A percentile compares a stretch with the other conserved stretches of the same genome.
Conservation (phyloP, 2,329 filamentous ascomycete species). For the Leptographium lundbergii region DNA sequence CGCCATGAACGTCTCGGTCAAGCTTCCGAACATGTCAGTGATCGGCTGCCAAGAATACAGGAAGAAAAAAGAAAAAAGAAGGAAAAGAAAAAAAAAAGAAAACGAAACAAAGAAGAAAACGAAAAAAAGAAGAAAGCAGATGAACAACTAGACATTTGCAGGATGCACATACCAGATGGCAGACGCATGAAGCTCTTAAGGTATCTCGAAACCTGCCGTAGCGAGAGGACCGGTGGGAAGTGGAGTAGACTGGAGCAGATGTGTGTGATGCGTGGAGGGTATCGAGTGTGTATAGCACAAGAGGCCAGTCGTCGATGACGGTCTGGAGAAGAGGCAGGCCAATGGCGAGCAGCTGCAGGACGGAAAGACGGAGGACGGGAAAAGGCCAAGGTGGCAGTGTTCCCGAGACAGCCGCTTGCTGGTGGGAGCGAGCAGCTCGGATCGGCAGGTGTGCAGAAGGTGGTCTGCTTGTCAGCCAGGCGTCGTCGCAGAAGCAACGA, state of each 20-base stretch:
- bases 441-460: not conserved
- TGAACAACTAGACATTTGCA: not conserved
- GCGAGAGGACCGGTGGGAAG: not conserved
- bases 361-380: not conserved
- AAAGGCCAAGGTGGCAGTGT: not conserved
- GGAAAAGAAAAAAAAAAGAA: not conserved
- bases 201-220: constrained; percentile 9
- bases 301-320: not conserved
- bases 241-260: constrained; percentile 1
- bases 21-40: constrained; percentile 17
- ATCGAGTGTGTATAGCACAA: not conserved
- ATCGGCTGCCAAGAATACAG: not conserved
- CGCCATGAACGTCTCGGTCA: constrained; percentile 18
- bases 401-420: not conserved
- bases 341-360: no score
- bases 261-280: not conserved
- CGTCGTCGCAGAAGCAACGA: not conserved
- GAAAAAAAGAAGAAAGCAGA: not conserved
- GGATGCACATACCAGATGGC: not conserved
- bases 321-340: no score
- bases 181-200: constrained; percentile 9
- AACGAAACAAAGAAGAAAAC: not conserved
- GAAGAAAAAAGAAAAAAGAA: not conserved
- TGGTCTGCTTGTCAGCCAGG: not conserved
- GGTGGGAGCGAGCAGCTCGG: not conserved